A percentile compares a stretch with the other conserved stretches of the same genome.
phyloP scores from a whole-genome alignment of 805 yeast genomes.

The Metschnikowia anglica region DNA sequence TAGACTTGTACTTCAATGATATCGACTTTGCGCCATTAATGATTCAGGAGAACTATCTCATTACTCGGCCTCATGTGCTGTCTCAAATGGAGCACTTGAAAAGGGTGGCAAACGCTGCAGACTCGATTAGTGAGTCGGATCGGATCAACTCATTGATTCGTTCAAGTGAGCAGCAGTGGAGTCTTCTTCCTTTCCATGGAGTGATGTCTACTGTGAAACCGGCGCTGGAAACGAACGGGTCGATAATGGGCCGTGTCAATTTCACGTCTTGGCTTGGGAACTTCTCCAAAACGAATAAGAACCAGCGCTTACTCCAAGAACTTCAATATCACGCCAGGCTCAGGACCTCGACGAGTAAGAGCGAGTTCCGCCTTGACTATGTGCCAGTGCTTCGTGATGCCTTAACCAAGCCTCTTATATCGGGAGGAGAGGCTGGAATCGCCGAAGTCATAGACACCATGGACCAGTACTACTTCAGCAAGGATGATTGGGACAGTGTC shows the following conservation, averaged over 20 bases:
- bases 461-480: conserved; percentile 84
- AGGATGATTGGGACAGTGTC: conserved; percentile 88
- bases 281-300: conserved; percentile 80
- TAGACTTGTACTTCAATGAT: conserved; percentile 89
- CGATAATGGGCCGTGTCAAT: conserved; percentile 62
- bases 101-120: conserved; percentile 75
- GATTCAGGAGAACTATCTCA: conserved; percentile 91
- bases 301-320: conserved; percentile 76
- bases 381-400: conserved; percentile 61
- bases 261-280: conserved; percentile 90
- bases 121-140: conserved; percentile 83
- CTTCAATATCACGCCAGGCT: conserved; percentile 84
- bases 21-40: conserved; percentile 91
- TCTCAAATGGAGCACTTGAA: conserved; percentile 54
- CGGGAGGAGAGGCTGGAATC: conserved; percentile 61
- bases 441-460: conserved; percentile 61
- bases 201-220: conserved; percentile 84
- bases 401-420: conserved; percentile 57
- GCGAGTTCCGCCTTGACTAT: conserved; percentile 73
- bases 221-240: conserved; percentile 70
- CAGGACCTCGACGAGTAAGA: conserved; percentile 71
- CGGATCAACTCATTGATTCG: conserved; percentile 78
- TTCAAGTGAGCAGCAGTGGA: conserved; percentile 92
- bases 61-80: conserved; percentile 55
- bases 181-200: conserved; percentile 88